Conservation (phyloP, 305 asterid species). For the Fraxinus greggii region DNA sequence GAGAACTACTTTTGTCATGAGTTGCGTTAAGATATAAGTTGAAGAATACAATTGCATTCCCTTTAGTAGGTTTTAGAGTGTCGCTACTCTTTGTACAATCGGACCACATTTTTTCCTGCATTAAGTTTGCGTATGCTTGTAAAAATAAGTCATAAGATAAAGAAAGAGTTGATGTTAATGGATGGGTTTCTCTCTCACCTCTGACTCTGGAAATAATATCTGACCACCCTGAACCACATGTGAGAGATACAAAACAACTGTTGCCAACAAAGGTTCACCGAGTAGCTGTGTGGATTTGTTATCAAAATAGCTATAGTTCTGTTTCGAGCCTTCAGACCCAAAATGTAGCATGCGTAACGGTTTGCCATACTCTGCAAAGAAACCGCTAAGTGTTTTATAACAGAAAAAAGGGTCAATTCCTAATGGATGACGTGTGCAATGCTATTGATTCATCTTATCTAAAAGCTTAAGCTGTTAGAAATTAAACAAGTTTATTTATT, state of each 20-base stretch:
- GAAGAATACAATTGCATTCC: conserved; percentile 75
- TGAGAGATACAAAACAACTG: conserved; percentile 75
- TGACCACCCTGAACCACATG: conserved; percentile 65
- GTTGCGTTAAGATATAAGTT: conserved; percentile 61
- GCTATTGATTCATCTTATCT: background rate
- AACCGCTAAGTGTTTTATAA: background rate
- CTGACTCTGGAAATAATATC: conserved; percentile 63
- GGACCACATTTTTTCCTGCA: conserved; percentile 53
- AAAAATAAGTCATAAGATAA: conserved; percentile 14
- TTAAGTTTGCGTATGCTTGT: conserved; percentile 19
- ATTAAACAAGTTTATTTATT: background rate
- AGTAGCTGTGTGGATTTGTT: conserved; percentile 30
- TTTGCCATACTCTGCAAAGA: conserved; percentile 52
- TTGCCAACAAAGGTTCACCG: conserved; percentile 59
- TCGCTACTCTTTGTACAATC: conserved; percentile 47
- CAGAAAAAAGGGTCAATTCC: conserved; percentile 6
- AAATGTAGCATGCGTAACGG: conserved; percentile 51
- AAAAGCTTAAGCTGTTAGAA: background rate
- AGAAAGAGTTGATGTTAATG: background rate
- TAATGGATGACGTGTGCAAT: background rate
- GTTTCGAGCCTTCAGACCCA: conserved; percentile 43
- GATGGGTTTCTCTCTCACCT: conserved; percentile 39
- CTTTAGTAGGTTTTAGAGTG: conserved; percentile 47
- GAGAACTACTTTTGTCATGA: conserved; percentile 59
- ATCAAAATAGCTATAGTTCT: conserved; percentile 40